Evolutionary conservation across 352 stramenopile genomes (phyloP), one percentile per base, ranked within the genome.

Genomic region (Aphanomyces cochlioides): DNA sequence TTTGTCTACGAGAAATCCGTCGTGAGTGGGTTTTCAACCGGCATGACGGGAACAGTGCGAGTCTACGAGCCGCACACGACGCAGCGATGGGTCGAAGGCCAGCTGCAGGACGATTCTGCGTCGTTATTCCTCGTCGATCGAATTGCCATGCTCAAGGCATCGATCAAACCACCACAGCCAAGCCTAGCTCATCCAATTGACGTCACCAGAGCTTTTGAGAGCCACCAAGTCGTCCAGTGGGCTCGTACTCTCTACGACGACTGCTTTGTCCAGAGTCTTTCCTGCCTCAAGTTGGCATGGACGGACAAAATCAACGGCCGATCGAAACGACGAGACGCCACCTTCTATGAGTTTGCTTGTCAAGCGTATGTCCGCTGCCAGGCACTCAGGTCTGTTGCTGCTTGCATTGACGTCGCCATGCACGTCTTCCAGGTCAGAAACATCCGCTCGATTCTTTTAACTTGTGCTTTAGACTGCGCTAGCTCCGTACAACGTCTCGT

Each of bases 1-100:
- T 73, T 60, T 34, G 37, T 45, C 17, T 68, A 73, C 56, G 48
- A 69, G 10, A 79, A 76, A 63, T 40, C 75, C 7, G 68, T 76
- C 6, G 10, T 79, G 4, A 50, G 72, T 19, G 50, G 28, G 5
- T 54, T 60, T 37, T 56, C 69, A 15, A 7, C 39, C 8, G 28
- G 43, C 28, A 60, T 66, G 13, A 10, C 40, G n/a, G 37, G 28
- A 19, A 8, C 13, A 7, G 28, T 75, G 17, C 39, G 28, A 15
- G 17, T 40, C 10, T 78, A 71, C 48, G 58, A 34, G 6, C 75
- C 75, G 6, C 39, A 79, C 4, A 7, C 61, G 3, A 73, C 75
- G 36, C 68, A 66, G 56, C 70, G 17, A 65, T 79, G 43, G 75
- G 77, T 50, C 60, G 50, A 47, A 15, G 10, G 15, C 19, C 17